phyloP scores from a whole-genome alignment of 2,329 filamentous ascomycete genomes.

The Sclerotinia nivalis region DNA sequence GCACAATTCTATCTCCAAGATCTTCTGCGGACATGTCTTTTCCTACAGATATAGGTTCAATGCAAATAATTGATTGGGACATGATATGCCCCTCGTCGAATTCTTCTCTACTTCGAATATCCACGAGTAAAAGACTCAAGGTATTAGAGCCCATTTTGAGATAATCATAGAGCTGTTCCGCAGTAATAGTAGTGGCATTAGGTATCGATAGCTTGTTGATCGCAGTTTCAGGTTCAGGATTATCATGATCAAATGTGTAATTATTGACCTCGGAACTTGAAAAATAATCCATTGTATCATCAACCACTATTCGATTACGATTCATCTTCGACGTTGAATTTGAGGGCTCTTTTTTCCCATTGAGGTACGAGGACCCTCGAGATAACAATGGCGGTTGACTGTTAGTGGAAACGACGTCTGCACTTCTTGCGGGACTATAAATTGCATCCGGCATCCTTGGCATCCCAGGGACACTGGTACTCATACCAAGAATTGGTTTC shows the following conservation, averaged over 20 bases:
- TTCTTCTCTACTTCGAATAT: slow-evolving; percentile 75
- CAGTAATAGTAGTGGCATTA: slow-evolving; percentile 40
- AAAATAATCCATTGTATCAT: slow-evolving; percentile 35
- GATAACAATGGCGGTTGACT: slow-evolving; percentile 35
- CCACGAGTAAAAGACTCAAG: slow-evolving; percentile 76
- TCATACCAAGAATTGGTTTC: slow-evolving; percentile 33
- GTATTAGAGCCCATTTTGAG: slow-evolving; percentile 55
- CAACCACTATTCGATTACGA: slow-evolving; percentile 30
- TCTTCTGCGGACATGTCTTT: slow-evolving; percentile 64
- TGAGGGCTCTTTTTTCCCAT: slow-evolving; percentile 32
- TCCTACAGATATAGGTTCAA: slow-evolving; percentile 78
- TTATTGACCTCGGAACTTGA: slow-evolving; percentile 26
- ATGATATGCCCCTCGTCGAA: slow-evolving; percentile 91
- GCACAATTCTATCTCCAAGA: slow-evolving; percentile 66
- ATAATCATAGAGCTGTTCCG: slow-evolving; percentile 69
- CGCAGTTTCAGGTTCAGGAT: neutral
- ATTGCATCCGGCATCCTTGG: slow-evolving; percentile 42
- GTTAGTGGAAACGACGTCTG: slow-evolving; percentile 32
- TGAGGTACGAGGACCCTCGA: slow-evolving; percentile 35
- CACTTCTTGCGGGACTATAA: slow-evolving; percentile 41
- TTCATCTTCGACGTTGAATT: slow-evolving; percentile 35
- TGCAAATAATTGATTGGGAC: slow-evolving; percentile 79
- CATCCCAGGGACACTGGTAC: slow-evolving; percentile 36
- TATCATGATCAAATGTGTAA: slow-evolving; percentile 20
- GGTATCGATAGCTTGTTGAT: slow-evolving; percentile 25